Conservation (phyloP, 306 rosid species). For the Fragaria ananassa region DNA sequence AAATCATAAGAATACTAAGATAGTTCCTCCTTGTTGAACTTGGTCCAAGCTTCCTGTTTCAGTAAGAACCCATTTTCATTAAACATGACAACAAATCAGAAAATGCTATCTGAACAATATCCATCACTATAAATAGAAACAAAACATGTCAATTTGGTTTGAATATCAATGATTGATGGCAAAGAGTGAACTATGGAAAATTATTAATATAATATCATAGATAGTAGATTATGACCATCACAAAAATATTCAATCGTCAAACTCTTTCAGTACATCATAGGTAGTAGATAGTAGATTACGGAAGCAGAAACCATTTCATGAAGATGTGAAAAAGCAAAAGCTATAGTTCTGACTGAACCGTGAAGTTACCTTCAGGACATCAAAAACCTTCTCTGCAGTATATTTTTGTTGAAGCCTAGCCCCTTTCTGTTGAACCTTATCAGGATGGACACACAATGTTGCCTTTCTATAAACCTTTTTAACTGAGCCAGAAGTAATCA, state of each 20-base stretch:
- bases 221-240: no score
- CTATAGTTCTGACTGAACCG: no score
- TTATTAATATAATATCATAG: no score
- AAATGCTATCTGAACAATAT: not conserved
- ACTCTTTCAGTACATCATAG: no score
- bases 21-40: conserved; percentile 77
- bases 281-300: no score
- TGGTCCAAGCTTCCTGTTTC: conserved; percentile 88
- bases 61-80: conserved; percentile 1
- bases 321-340: no score
- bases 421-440: conserved; percentile 92
- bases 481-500: conserved; percentile 71
- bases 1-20: conserved; percentile 24
- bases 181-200: no score
- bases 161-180: no score
- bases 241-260: no score
- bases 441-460: conserved; percentile 74
- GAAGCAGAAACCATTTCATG: no score
- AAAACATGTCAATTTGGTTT: not conserved
- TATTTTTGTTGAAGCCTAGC: conserved; percentile 71
- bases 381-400: conserved; percentile 88
- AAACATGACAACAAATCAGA: not conserved
- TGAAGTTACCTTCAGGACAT: conserved; percentile 68
- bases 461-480: conserved; percentile 81
- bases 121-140: not conserved